Percentiles rank a stretch among this genome's conserved stretches.
Evolutionary conservation across 352 stramenopile species (phyloP).

Genomic region (Globisporangium mamillatum): DNA sequence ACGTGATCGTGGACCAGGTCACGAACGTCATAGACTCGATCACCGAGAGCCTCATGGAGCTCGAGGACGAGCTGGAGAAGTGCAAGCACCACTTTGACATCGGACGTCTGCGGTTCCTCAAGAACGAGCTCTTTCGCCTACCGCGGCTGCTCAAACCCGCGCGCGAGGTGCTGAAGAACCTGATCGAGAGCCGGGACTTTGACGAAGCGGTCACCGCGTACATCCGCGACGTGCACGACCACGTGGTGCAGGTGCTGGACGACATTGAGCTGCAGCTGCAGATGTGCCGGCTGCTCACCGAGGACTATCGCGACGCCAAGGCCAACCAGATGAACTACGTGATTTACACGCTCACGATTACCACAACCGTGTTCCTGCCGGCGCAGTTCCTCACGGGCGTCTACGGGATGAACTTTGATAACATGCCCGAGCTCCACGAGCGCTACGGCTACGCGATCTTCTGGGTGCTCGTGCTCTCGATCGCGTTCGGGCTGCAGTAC

Average conservation of each 20-base stretch:
- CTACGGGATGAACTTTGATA: slow-evolving; percentile 91
- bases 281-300: slow-evolving; percentile 73
- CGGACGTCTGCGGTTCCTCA: slow-evolving; percentile 55
- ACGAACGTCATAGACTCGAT: slow-evolving; percentile 75
- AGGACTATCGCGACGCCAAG: slow-evolving; percentile 83
- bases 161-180: slow-evolving; percentile 79
- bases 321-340: slow-evolving; percentile 88
- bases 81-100: slow-evolving; percentile 77
- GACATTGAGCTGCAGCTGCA: slow-evolving; percentile 82
- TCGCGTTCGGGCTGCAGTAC: slow-evolving; percentile 61
- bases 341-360: slow-evolving; percentile 89
- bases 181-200: slow-evolving; percentile 83
- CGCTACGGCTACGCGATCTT: slow-evolving; percentile 83
- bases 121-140: slow-evolving; percentile 79
- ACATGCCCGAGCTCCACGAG: slow-evolving; percentile 85
- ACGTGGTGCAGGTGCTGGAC: slow-evolving; percentile 76
- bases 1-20: slow-evolving; percentile 86
- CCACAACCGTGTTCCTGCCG: slow-evolving; percentile 86
- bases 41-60: slow-evolving; percentile 72
- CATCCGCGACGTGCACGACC: slow-evolving; percentile 84
- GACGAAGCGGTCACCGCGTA: slow-evolving; percentile 75
- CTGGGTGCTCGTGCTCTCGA: slow-evolving; percentile 71
- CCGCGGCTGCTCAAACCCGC: slow-evolving; percentile 76
- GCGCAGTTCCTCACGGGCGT: slow-evolving; percentile 88
- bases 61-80: slow-evolving; percentile 69